Conservation (phyloP, 495 filamentous ascomycete genomes). For the Penicillium manginii region DNA sequence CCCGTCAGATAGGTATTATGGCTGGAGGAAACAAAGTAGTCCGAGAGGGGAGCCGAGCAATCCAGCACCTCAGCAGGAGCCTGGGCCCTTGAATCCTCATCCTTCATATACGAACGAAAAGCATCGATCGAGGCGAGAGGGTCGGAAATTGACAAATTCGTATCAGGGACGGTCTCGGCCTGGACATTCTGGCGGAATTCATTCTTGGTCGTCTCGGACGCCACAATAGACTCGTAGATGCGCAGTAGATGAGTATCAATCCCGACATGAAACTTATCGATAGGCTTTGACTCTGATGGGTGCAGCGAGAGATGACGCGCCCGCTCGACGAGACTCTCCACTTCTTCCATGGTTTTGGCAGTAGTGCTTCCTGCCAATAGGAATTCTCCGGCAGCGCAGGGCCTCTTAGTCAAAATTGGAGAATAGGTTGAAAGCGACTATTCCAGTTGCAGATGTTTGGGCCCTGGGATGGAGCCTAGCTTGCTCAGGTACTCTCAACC, state of each 20-base stretch:
- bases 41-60: conserved; percentile 69
- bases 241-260: conserved; percentile 35
- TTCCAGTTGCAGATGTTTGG: neutral
- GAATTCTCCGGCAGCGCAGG: neutral
- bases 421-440: neutral
- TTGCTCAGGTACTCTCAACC: neutral
- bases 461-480: neutral
- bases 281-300: conserved; percentile 10
- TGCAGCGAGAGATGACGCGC: conserved; percentile 25
- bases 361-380: neutral
- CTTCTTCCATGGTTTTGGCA: conserved; percentile 5
- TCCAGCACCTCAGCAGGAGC: conserved; percentile 46
- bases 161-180: conserved; percentile 16
- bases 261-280: conserved; percentile 32
- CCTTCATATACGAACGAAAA: conserved; percentile 66
- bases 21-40: conserved; percentile 89
- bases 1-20: conserved; percentile 96
- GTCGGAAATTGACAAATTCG: conserved; percentile 9
- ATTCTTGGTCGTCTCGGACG: conserved; percentile 9
- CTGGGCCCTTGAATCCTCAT: conserved; percentile 50
- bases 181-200: conserved; percentile 35
- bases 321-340: conserved; percentile 25
- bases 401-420: neutral
- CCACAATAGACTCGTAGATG: conserved; percentile 35
- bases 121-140: conserved; percentile 45